Percentiles rank a stretch among this genome's conserved stretches.
These are phyloP conservation scores for Corynascus novoguineensis DNA, from an alignment of 495 filamentous ascomycete genomes.

Conservation along the genomic window DNA sequence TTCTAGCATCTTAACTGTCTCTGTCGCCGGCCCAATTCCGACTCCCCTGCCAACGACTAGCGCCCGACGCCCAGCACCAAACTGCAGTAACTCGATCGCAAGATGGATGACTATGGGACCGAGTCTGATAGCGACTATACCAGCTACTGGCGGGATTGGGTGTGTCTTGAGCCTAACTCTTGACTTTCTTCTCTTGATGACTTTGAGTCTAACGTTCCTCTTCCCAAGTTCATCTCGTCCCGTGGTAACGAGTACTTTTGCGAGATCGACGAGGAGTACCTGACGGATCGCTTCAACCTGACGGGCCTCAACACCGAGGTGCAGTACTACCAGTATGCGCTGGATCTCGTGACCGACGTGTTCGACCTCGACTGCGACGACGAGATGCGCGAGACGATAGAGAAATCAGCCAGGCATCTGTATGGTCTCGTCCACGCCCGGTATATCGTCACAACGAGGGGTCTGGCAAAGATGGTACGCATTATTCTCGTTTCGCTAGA, in stretches of 20 bases:
- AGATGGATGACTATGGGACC: constrained; percentile 92
- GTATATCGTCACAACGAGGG: constrained; percentile 94
- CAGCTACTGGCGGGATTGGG: constrained; percentile 99
- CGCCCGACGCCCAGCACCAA: neutral
- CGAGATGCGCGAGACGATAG: constrained; percentile 94
- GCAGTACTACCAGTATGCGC: constrained; percentile 96
- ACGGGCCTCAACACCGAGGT: constrained; percentile 97
- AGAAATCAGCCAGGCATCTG: constrained; percentile 92
- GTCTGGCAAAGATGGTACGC: constrained; percentile 89
- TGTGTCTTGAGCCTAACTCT: constrained; percentile 44
- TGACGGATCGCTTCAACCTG: constrained; percentile 97
- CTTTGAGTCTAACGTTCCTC: constrained; percentile 18
- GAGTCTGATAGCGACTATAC: constrained; percentile 99
- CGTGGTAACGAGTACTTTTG: constrained; percentile 99
- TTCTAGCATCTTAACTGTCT: neutral
- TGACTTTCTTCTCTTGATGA: neutral
- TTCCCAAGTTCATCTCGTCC: constrained; percentile 86
- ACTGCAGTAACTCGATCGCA: neutral
- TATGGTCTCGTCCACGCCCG: constrained; percentile 95
- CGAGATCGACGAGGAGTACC: constrained; percentile 98
- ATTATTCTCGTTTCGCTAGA: neutral
- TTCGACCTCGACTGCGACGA: constrained; percentile 99
- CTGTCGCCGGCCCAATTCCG: neutral
- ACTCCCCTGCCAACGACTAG: neutral
- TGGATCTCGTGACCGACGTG: constrained; percentile 99